Percentiles rank a stretch among this genome's conserved stretches.
Conservation (phyloP, 768 basidiomycete genomes). For the Piloderma croceum region DNA sequence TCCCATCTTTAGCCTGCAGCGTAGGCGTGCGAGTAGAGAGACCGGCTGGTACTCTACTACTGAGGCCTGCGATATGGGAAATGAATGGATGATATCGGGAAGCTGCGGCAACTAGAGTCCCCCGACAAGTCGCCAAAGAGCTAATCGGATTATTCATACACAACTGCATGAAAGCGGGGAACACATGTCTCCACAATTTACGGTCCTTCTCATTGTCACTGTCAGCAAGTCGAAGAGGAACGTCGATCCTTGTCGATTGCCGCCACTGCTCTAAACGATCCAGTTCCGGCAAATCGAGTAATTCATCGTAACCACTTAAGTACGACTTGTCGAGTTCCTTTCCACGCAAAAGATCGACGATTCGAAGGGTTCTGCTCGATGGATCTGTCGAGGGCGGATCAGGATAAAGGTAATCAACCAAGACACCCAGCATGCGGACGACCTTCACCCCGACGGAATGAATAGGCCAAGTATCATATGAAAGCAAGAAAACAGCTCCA, state of each 20-base stretch:
- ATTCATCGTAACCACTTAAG: slow-evolving; percentile 59
- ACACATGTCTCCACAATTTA: slow-evolving; percentile 69
- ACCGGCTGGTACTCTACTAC: slow-evolving; percentile 45
- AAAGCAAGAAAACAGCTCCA: slow-evolving; percentile 69
- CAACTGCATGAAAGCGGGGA: slow-evolving; percentile 56
- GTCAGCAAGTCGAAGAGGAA: slow-evolving; percentile 64
- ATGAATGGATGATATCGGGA: slow-evolving; percentile 69
- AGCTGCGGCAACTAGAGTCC: slow-evolving; percentile 60
- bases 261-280: slow-evolving; percentile 64
- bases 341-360: slow-evolving; percentile 52
- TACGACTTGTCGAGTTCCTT: slow-evolving; percentile 40
- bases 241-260: slow-evolving; percentile 47
- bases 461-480: slow-evolving; percentile 46
- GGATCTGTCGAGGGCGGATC: slow-evolving; percentile 24
- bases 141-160: slow-evolving; percentile 45
- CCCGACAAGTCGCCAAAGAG: slow-evolving; percentile 50
- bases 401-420: slow-evolving; percentile 41
- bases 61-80: slow-evolving; percentile 68
- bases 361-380: slow-evolving; percentile 20
- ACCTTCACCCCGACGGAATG: slow-evolving; percentile 59
- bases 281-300: slow-evolving; percentile 56
- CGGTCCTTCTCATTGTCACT: slow-evolving; percentile 63
- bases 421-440: slow-evolving; percentile 48
- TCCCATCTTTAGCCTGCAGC: slow-evolving; percentile 45
- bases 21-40: slow-evolving; percentile 36